Conservation (phyloP, 2,329 filamentous ascomycete species). For the Ceratocystis smalleyi region DNA sequence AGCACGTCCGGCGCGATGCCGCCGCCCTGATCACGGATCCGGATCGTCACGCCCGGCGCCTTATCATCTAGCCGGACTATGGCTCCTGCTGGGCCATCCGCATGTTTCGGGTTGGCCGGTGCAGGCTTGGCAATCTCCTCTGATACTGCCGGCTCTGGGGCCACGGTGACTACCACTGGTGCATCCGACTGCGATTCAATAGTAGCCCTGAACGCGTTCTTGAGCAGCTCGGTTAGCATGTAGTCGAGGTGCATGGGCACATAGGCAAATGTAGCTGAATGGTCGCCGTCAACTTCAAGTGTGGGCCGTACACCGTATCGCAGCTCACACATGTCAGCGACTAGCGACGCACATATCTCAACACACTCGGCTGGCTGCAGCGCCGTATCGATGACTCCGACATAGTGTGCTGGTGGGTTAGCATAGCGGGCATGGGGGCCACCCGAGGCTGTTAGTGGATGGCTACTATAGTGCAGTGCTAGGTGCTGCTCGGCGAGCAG, state of each 20-base stretch:
- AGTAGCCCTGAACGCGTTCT: slow-evolving; percentile 90
- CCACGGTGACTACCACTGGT: slow-evolving; percentile 83
- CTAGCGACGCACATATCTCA: slow-evolving; percentile 72
- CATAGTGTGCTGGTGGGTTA: slow-evolving; percentile 48
- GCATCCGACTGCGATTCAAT: slow-evolving; percentile 67
- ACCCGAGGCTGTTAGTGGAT: slow-evolving; percentile 20
- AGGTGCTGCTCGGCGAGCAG: slow-evolving; percentile 95
- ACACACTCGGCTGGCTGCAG: slow-evolving; percentile 69
- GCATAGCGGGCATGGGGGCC: slow-evolving; percentile 43
- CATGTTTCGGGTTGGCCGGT: too few relatives aligned
- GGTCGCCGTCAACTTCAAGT: slow-evolving; percentile 69
- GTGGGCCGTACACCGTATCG: slow-evolving; percentile 81
- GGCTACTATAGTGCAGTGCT: slow-evolving; percentile 57
- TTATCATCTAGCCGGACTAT: slow-evolving; percentile 47
- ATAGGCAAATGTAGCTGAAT: slow-evolving; percentile 78
- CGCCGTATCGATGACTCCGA: slow-evolving; percentile 88
- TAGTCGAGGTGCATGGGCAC: slow-evolving; percentile 95
- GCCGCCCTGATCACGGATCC: slow-evolving; percentile 88
- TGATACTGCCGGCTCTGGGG: slow-evolving; percentile 38
- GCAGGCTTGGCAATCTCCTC: too few relatives aligned
- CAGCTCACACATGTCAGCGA: slow-evolving; percentile 90
- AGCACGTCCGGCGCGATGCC: slow-evolving; percentile 76
- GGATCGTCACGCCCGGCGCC: slow-evolving; percentile 77
- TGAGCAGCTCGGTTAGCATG: slow-evolving; percentile 88
- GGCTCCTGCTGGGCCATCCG: slow-evolving; percentile 18